These are phyloP conservation scores for Solanum arcanum DNA, from an alignment of 257 asterid species.

Conservation along the genomic window DNA sequence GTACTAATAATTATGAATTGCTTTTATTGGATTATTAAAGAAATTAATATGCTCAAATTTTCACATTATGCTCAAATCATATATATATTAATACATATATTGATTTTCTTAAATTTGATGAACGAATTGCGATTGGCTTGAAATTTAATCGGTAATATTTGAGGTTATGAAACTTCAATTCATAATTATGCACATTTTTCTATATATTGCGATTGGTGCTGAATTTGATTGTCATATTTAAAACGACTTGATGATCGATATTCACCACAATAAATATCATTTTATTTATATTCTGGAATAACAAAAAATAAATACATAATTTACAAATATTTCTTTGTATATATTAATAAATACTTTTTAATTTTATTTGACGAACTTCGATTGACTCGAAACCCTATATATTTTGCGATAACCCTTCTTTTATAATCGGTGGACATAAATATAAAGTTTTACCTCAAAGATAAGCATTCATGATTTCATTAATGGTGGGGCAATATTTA, in stretches of 20 bases:
- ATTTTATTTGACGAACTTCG: background rate
- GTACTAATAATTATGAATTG: background rate
- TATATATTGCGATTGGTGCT: accelerated
- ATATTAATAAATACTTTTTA: too few species aligned
- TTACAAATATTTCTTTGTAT: too few species aligned
- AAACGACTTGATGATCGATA: too few species aligned
- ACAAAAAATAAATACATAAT: background rate
- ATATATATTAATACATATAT: too few species aligned
- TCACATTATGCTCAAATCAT: background rate
- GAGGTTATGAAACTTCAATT: background rate
- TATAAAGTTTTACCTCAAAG: background rate
- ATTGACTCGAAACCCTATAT: too few species aligned
- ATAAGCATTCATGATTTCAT: background rate
- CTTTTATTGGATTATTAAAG: background rate
- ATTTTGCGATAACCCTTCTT: background rate
- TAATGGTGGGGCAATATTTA: background rate
- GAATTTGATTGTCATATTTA: too few species aligned
- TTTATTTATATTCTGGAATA: too few species aligned
- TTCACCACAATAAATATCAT: too few species aligned
- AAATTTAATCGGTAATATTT: too few species aligned
- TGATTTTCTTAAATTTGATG: too few species aligned
- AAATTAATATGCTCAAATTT: background rate
- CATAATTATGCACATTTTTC: background rate
- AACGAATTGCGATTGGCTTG: too few species aligned
- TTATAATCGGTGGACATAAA: background rate